Percentiles rank a stretch among this genome's conserved stretches.
These are phyloP conservation scores for Geum urbanum DNA, from an alignment of 306 rosid genomes.

Conservation along the genomic window DNA sequence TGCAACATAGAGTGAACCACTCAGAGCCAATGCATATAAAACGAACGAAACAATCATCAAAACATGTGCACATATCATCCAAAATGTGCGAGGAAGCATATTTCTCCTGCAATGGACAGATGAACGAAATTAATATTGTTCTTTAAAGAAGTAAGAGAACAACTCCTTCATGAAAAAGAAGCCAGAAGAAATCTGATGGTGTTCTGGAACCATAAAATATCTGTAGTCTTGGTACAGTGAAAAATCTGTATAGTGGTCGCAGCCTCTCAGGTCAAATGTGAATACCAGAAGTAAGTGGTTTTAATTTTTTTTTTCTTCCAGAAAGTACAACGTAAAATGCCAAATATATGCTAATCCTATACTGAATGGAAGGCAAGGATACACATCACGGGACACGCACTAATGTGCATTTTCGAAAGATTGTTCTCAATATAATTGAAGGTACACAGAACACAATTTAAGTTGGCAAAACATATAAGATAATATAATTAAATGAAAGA, in stretches of 20 bases:
- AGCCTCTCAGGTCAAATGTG: background rate
- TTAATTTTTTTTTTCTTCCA: background rate
- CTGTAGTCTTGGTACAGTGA: background rate
- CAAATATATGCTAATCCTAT: background rate
- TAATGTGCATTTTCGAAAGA: background rate
- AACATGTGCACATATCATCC: slow-evolving; percentile 66
- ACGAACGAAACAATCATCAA: slow-evolving; percentile 50
- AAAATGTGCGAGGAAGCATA: slow-evolving; percentile 58
- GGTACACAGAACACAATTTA: background rate
- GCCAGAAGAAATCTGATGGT: background rate
- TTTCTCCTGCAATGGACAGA: slow-evolving; percentile 41
- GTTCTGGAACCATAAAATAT: background rate
- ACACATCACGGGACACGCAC: background rate
- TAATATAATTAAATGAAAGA: background rate
- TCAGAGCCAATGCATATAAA: slow-evolving; percentile 52
- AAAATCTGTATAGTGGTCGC: too few species aligned
- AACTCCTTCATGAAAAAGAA: background rate
- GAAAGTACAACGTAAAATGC: background rate
- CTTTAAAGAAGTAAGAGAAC: background rate
- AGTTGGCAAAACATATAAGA: background rate
- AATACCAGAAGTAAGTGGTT: background rate
- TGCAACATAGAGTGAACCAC: slow-evolving; percentile 57
- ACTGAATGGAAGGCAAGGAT: background rate
- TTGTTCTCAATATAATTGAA: background rate
- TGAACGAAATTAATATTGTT: slow-evolving; percentile 14